These are phyloP conservation scores for Nymphaea thermarum DNA, from an alignment of 164 flowering plant species.

Conservation along the genomic window DNA sequence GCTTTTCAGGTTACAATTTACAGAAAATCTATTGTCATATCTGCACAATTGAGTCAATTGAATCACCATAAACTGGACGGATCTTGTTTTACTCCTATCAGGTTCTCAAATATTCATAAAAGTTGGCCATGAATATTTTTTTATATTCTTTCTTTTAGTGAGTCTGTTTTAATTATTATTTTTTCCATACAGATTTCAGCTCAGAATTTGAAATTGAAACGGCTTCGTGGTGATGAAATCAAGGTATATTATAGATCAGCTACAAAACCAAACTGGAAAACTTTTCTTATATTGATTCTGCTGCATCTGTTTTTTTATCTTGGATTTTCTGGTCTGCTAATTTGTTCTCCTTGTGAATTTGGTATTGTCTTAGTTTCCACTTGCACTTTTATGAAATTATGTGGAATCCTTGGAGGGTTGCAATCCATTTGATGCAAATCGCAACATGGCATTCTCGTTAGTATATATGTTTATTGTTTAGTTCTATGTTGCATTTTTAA, in stretches of 20 bases:
- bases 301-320: background rate
- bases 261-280: background rate
- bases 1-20: background rate
- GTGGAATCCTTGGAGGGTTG: no score
- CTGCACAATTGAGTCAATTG: background rate
- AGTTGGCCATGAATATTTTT: no score
- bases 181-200: slow-evolving; percentile 46
- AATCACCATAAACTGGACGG: background rate
- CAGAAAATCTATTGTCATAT: background rate
- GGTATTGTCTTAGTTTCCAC: no score
- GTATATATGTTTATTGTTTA: no score
- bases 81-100: background rate
- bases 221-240: slow-evolving; percentile 87
- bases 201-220: slow-evolving; percentile 78
- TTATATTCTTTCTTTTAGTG: background rate
- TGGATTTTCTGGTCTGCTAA: background rate
- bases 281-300: no score
- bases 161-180: background rate
- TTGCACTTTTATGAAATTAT: no score
- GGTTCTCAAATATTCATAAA: background rate
- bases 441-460: no score
- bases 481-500: no score
- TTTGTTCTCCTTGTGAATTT: background rate
- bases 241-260: slow-evolving; percentile 36
- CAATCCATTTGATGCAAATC: no score